phyloP scores from a whole-genome alignment of 805 yeast species.

The Nakazawaea wickerhamii region DNA sequence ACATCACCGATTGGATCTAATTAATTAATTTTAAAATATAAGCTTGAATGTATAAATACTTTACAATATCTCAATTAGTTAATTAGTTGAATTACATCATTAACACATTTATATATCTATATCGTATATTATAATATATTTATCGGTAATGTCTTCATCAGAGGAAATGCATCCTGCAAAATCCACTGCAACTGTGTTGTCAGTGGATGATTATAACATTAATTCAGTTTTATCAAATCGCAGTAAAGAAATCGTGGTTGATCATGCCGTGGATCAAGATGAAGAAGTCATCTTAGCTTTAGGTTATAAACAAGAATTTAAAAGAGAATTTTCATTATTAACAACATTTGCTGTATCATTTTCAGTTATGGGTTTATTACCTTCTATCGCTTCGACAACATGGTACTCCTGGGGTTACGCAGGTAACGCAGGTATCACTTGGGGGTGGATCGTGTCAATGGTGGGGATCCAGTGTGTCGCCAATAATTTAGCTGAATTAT shows the following conservation, averaged over 20 bases:
- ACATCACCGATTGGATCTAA: too few relatives aligned
- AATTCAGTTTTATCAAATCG: slow-evolving; percentile 22
- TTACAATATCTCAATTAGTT: too few relatives aligned
- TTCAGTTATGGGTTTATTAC: slow-evolving; percentile 59
- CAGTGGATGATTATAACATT: slow-evolving; percentile 23
- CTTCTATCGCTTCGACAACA: slow-evolving; percentile 62
- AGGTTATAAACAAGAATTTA: slow-evolving; percentile 62
- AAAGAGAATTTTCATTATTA: slow-evolving; percentile 53
- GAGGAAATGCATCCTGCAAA: slow-evolving; percentile 14
- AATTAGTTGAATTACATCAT: too few relatives aligned
- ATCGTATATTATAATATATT: too few relatives aligned
- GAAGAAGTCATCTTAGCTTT: slow-evolving; percentile 51
- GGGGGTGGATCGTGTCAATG: slow-evolving; percentile 57
- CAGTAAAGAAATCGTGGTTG: slow-evolving; percentile 27
- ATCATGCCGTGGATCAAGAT: slow-evolving; percentile 42
- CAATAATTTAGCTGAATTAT: slow-evolving; percentile 57
- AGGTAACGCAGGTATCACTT: slow-evolving; percentile 59
- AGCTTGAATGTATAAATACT: too few relatives aligned
- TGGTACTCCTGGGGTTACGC: slow-evolving; percentile 54
- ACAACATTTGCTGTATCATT: slow-evolving; percentile 61
- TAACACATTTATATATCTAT: too few relatives aligned
- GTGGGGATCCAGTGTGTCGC: slow-evolving; percentile 54
- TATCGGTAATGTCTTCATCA: not conserved
- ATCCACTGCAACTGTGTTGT: slow-evolving; percentile 24
- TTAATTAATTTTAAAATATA: too few relatives aligned